A percentile compares a stretch with the other conserved stretches of the same genome.
Evolutionary conservation across 2,329 filamentous ascomycete genomes (phyloP).

Genomic region (Fusarium mundagurra): DNA sequence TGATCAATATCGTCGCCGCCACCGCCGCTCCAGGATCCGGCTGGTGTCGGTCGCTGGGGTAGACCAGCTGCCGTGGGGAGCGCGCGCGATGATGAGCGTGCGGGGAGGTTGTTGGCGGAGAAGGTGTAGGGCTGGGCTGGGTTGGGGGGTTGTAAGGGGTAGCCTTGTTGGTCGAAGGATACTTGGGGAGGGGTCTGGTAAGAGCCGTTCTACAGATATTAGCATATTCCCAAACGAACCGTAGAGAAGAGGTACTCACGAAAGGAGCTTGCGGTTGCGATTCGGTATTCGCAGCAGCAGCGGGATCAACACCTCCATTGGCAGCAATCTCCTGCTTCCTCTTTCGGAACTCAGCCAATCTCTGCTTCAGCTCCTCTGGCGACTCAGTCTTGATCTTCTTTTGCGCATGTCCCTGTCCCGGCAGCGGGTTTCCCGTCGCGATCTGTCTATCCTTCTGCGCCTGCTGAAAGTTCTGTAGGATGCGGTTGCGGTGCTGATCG

Average conservation of each 20-base stretch:
- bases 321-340: slow-evolving; percentile 67
- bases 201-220: slow-evolving; percentile 49
- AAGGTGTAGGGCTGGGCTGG: slow-evolving; percentile 46
- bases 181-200: slow-evolving; percentile 43
- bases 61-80: slow-evolving; percentile 53
- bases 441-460: slow-evolving; percentile 84
- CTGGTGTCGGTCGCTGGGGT: slow-evolving; percentile 56
- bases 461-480: slow-evolving; percentile 86
- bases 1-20: slow-evolving; percentile 68
- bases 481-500: slow-evolving; percentile 84
- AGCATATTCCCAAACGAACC: background rate
- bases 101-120: slow-evolving; percentile 56
- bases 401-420: slow-evolving; percentile 63
- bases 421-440: slow-evolving; percentile 83
- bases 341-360: slow-evolving; percentile 80
- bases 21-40: slow-evolving; percentile 44
- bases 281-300: slow-evolving; percentile 49
- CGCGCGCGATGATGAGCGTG: slow-evolving; percentile 54
- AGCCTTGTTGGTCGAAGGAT: slow-evolving; percentile 39
- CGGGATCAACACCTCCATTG: slow-evolving; percentile 55
- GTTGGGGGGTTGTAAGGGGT: slow-evolving; percentile 35
- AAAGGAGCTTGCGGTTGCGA: slow-evolving; percentile 64
- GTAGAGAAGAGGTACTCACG: slow-evolving; percentile 57
- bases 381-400: slow-evolving; percentile 80
- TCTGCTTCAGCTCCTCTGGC: slow-evolving; percentile 80